Percentiles rank a stretch among this genome's conserved stretches.
Evolutionary conservation across 2,329 filamentous ascomycete species (phyloP).

Genomic region (Didymella pomorum): DNA sequence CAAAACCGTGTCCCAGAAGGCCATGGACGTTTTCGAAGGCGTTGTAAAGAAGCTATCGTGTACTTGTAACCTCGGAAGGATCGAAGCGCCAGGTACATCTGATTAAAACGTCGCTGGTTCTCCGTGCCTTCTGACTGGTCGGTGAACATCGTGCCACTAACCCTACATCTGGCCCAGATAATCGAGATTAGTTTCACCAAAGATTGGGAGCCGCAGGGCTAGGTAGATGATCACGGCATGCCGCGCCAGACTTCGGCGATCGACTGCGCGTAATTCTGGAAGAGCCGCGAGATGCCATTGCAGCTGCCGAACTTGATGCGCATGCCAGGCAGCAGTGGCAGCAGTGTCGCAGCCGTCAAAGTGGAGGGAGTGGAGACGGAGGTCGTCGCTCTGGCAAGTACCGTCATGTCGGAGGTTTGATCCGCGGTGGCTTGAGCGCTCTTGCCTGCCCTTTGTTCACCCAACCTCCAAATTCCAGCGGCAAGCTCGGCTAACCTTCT

Average conservation of each 20-base stretch:
- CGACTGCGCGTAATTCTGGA: neutral
- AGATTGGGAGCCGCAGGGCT: neutral
- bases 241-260: neutral
- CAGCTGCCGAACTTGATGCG: neutral
- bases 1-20: slow-evolving; percentile 43
- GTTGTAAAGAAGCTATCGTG: neutral
- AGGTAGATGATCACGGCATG: neutral
- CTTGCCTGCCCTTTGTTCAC: neutral
- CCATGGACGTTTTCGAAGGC: slow-evolving; percentile 26
- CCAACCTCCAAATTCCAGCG: neutral
- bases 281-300: neutral
- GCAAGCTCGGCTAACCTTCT: slow-evolving; percentile 11
- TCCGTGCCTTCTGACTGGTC: slow-evolving; percentile 14
- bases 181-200: neutral
- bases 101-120: neutral
- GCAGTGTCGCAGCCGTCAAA: neutral
- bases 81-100: slow-evolving; percentile 11
- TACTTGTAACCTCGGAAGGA: slow-evolving; percentile 12
- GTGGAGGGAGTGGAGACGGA: neutral
- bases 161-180: neutral
- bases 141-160: neutral
- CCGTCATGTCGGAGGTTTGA: slow-evolving; percentile 1
- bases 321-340: neutral
- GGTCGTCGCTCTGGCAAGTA: slow-evolving; percentile 1
- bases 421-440: slow-evolving; percentile 7